phyloP scores from a whole-genome alignment of 108 stramenopile genomes.

The Poteriospumella lacustris region DNA sequence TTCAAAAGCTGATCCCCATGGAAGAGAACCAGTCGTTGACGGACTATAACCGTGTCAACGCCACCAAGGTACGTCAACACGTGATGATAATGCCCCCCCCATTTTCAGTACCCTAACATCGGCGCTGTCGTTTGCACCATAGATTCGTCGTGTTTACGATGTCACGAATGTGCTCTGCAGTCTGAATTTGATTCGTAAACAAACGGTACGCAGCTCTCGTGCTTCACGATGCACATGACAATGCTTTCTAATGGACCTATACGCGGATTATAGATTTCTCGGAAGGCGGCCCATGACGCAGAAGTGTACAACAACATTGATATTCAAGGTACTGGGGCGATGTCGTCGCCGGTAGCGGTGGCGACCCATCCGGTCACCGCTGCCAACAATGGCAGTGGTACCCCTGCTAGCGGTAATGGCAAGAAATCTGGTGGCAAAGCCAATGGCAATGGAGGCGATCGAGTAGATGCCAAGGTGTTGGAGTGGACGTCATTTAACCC shows the following conservation, averaged over 20 bases:
- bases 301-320: background rate
- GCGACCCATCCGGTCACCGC: too few species aligned
- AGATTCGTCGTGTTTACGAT: conserved; percentile 15
- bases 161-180: conserved; percentile 13
- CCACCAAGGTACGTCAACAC: background rate
- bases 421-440: too few species aligned
- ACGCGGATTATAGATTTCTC: background rate
- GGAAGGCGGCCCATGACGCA: background rate
- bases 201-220: background rate
- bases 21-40: background rate
- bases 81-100: background rate
- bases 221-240: background rate
- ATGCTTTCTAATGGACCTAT: background rate
- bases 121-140: background rate
- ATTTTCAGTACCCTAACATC: background rate
- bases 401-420: too few species aligned
- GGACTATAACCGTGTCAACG: background rate
- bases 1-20: conserved; percentile 13
- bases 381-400: too few species aligned
- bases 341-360: too few species aligned
- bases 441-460: too few species aligned
- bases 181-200: background rate
- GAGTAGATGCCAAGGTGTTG: too few species aligned
- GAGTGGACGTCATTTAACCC: too few species aligned
- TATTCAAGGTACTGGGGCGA: too few species aligned